Evolutionary conservation across 805 yeast genomes (phyloP), one percentile per base, ranked within the genome.

Genomic region (Clavispora carvajalis): DNA sequence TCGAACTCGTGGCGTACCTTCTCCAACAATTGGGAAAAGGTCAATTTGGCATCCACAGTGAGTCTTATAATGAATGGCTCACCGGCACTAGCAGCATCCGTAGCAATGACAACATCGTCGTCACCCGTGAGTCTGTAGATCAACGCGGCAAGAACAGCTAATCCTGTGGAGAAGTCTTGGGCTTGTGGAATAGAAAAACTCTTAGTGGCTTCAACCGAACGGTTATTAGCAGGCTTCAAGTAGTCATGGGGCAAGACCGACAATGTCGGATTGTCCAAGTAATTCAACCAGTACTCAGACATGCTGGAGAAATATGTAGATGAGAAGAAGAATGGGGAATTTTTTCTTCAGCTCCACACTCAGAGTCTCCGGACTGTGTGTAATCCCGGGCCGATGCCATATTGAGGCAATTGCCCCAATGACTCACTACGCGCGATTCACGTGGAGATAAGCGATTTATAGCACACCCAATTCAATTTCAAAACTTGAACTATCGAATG

Each of bases 241-340:
- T 75, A 91, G 62, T 91, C 98, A 46, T 84, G 83, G 12, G 98
- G 97, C 39, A 91, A 71, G 25, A 83, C 87, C 44, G 95, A 86
- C 40, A 90, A 69, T 1, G 97, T 88, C 38, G 95, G 90, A 53
- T 76, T 82, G 52, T 82, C 83, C 62, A 88, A 73, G 42, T 74
- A 66, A 40, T 71, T 59, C 25, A 76, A 68, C 95, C 95, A 88
- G 57, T 57, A 69, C 39, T 54, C 55, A 36, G 49, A 49, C 46
- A 39, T 46, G 22, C 15, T 29, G 33, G 17, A 13, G 24, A 33
- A 19, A 15, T 18, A 5, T 15, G 30, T n/a, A 18, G 17, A 2
- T 11, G 34, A 30, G 22, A 31, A 31, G 16, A 31, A 31, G 23
- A 12, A 7, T 17, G 12, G 1, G 21, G 31, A 28, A 15, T 28